Evolutionary conservation across 179 eudicot genomes (phyloP).

Genomic region (Silene noctiflora): DNA sequence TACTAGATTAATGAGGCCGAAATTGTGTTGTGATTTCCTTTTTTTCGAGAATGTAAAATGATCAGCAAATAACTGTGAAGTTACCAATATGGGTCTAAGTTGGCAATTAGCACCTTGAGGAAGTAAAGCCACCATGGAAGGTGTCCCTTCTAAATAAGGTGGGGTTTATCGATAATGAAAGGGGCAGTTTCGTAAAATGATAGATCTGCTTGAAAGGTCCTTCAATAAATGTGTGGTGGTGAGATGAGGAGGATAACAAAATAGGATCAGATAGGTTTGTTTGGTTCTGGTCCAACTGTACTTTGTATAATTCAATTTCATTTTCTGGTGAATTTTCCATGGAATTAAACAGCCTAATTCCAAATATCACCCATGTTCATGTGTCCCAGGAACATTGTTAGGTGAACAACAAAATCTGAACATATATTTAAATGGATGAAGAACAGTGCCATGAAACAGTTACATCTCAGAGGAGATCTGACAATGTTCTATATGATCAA

Average conservation of each 20-base stretch:
- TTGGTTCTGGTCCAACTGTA: slow-evolving; percentile 17
- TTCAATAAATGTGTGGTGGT: slow-evolving; percentile 39
- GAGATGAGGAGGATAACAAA: slow-evolving; percentile 36
- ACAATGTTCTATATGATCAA: slow-evolving; percentile 8
- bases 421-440: neutral
- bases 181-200: slow-evolving; percentile 28
- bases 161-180: slow-evolving; percentile 16
- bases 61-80: neutral
- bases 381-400: slow-evolving; percentile 13
- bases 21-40: no score
- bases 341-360: slow-evolving; percentile 10
- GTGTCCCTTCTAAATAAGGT: slow-evolving; percentile 19
- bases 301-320: neutral
- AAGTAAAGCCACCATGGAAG: slow-evolving; percentile 16
- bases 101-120: neutral
- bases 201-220: slow-evolving; percentile 23
- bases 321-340: slow-evolving; percentile 14
- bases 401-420: slow-evolving; percentile 14
- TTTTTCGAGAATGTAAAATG: slow-evolving; percentile 7
- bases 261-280: slow-evolving; percentile 29
- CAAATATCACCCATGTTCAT: slow-evolving; percentile 20
- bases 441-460: slow-evolving; percentile 10
- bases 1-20: no score
- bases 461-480: slow-evolving; percentile 3
- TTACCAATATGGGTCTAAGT: slow-evolving; percentile 17